phyloP scores from a whole-genome alignment of 2,329 filamentous ascomycete species.

The Microcera coccophila region DNA sequence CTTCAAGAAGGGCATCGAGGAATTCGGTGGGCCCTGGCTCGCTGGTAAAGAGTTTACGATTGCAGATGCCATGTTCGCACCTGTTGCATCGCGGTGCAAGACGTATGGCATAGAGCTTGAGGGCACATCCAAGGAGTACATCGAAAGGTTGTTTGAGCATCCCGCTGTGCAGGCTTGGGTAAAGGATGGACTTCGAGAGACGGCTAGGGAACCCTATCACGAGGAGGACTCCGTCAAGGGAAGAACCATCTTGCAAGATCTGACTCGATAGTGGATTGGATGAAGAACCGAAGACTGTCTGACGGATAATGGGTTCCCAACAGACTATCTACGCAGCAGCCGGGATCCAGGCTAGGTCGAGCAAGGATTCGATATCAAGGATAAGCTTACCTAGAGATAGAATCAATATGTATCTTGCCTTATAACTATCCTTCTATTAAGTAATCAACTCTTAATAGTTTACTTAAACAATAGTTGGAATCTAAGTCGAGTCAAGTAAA shows the following conservation, averaged over 20 bases:
- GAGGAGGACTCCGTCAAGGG: constrained; percentile 36
- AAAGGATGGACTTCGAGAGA: constrained; percentile 35
- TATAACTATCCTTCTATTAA: no score
- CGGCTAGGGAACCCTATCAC: constrained; percentile 34
- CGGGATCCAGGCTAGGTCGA: no score
- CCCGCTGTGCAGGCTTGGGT: constrained; percentile 38
- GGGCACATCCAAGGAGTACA: constrained; percentile 31
- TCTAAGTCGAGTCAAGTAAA: no score
- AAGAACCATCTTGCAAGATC: constrained; percentile 29
- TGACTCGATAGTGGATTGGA: no score
- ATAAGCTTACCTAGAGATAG: no score
- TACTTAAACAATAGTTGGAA: no score
- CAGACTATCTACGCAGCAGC: no score
- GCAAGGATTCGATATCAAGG: no score
- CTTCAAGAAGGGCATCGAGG: constrained; percentile 36
- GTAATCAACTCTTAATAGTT: no score
- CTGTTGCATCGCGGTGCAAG: constrained; percentile 37
- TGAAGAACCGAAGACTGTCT: no score
- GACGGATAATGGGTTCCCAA: no score
- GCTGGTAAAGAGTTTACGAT: constrained; percentile 36
- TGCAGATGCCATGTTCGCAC: constrained; percentile 42
- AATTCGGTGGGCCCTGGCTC: constrained; percentile 41
- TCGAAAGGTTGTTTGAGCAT: constrained; percentile 32
- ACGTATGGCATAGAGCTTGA: constrained; percentile 35
- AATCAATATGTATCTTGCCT: no score